phyloP scores from a whole-genome alignment of 306 rosid genomes.

The Ceratonia siliqua region DNA sequence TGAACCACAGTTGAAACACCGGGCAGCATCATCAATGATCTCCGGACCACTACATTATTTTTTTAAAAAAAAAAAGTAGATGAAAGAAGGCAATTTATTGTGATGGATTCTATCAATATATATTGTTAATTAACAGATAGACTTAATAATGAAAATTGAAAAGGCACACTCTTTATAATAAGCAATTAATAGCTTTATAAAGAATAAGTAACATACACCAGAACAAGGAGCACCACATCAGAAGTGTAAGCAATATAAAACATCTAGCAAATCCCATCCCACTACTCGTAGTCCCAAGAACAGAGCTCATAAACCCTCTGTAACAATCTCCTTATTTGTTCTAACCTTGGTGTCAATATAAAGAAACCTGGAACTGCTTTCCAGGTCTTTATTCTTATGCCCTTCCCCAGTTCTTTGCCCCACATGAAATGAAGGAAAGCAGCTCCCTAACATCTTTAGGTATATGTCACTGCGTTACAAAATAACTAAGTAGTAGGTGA shows the following conservation, averaged over 20 bases:
- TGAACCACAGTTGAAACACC: slow-evolving; percentile 97
- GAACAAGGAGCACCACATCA: background rate
- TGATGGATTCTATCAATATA: slow-evolving; percentile 12
- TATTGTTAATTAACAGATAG: background rate
- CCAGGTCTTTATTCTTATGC: background rate
- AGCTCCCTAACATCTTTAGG: background rate
- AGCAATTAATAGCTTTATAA: background rate
- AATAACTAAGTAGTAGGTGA: background rate
- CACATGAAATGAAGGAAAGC: slow-evolving; percentile 8
- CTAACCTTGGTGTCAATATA: background rate
- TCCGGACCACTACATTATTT: slow-evolving; percentile 61
- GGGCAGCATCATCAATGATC: slow-evolving; percentile 74
- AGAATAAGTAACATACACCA: slow-evolving; percentile 19
- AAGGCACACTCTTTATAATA: background rate
- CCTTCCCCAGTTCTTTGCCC: background rate
- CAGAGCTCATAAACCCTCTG: background rate
- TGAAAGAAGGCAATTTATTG: slow-evolving; percentile 24
- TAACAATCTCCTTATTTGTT: background rate
- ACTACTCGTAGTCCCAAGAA: background rate
- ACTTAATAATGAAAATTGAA: slow-evolving; percentile 5
- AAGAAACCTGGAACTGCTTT: background rate
- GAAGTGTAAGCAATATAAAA: background rate
- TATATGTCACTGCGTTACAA: slow-evolving; percentile 4
- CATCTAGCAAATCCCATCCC: slow-evolving; percentile 16
- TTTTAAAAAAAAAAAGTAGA: background rate